Conservation (phyloP, 225 moss, liverwort and hornwort genomes). For the Sphagnum contortum region DNA sequence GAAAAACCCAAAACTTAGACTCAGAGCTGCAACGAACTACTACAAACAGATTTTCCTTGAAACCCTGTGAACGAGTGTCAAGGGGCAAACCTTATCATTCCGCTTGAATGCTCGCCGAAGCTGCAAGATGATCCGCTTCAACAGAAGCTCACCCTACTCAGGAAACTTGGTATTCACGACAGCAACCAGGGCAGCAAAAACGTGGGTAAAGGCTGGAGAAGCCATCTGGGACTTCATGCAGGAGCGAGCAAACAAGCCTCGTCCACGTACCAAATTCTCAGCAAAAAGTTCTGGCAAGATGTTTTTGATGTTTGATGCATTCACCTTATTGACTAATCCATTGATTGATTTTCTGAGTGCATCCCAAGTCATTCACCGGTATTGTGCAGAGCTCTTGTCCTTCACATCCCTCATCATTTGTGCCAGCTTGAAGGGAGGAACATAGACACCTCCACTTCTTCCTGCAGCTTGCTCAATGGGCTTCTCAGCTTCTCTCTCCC, state of each 20-base stretch:
- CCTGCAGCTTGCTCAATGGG: slow-evolving; percentile 31
- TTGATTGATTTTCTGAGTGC: slow-evolving; percentile 86
- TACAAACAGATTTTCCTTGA: too few species aligned
- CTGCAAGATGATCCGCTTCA: slow-evolving; percentile 80
- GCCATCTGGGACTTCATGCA: slow-evolving; percentile 99
- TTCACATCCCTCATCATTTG: slow-evolving; percentile 85
- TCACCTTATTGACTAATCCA: slow-evolving; percentile 86
- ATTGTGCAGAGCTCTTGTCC: slow-evolving; percentile 72
- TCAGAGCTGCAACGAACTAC: not conserved
- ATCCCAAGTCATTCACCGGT: slow-evolving; percentile 88
- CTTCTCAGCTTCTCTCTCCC: slow-evolving; percentile 19
- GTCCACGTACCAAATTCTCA: slow-evolving; percentile 78
- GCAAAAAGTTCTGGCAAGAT: slow-evolving; percentile 83
- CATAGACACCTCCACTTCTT: slow-evolving; percentile 77
- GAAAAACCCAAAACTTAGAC: not conserved
- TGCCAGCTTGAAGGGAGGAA: slow-evolving; percentile 91
- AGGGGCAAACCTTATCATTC: slow-evolving; percentile 56
- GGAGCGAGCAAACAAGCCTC: slow-evolving; percentile 81
- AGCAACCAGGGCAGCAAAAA: slow-evolving; percentile 74
- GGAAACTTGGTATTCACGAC: slow-evolving; percentile 93
- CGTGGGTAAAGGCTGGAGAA: slow-evolving; percentile 81
- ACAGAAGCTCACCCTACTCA: slow-evolving; percentile 67
- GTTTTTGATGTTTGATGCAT: slow-evolving; percentile 77
- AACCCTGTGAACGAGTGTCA: not conserved
- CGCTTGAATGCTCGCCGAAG: slow-evolving; percentile 69